Percentiles rank a stretch among this genome's conserved stretches.
Conservation (phyloP, 2,329 filamentous ascomycete species). For the Xylaria sp. region DNA sequence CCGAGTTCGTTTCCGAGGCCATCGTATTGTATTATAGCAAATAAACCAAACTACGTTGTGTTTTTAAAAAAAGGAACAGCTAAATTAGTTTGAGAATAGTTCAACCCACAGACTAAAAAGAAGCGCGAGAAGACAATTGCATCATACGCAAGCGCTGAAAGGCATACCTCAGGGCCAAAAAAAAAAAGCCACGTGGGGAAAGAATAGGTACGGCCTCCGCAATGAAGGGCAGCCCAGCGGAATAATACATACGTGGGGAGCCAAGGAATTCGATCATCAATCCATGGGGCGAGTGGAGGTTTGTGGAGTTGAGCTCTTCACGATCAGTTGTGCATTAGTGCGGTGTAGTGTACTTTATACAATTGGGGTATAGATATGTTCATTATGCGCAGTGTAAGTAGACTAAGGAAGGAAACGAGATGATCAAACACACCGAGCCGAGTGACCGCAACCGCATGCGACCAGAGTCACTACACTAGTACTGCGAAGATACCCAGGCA, state of each 20-base stretch:
- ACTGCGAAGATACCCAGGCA: neutral
- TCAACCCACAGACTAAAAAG: neutral
- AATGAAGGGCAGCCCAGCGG: constrained; percentile 1
- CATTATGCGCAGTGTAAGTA: neutral
- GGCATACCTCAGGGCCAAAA: neutral
- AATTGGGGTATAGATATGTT: too few relatives aligned
- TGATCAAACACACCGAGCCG: constrained; percentile 1
- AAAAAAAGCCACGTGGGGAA: constrained; percentile 7
- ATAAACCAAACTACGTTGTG: too few relatives aligned
- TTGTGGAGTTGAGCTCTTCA: constrained; percentile 11
- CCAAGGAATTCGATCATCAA: constrained; percentile 8
- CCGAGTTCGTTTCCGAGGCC: constrained; percentile 6
- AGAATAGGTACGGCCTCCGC: too few relatives aligned
- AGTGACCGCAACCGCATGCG: constrained; percentile 17
- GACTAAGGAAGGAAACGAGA: neutral
- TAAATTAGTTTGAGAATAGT: neutral
- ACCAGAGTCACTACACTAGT: neutral
- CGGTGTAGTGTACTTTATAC: too few relatives aligned
- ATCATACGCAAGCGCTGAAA: neutral
- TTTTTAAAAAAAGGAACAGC: neutral
- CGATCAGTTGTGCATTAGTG: neutral
- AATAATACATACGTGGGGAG: too few relatives aligned
- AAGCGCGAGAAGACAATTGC: neutral
- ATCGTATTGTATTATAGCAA: neutral
- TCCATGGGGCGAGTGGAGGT: constrained; percentile 5